Base-by-base conservation (phyloP, 2,329 filamentous ascomycete species). In the Ceratocystis colombiana region DNA sequence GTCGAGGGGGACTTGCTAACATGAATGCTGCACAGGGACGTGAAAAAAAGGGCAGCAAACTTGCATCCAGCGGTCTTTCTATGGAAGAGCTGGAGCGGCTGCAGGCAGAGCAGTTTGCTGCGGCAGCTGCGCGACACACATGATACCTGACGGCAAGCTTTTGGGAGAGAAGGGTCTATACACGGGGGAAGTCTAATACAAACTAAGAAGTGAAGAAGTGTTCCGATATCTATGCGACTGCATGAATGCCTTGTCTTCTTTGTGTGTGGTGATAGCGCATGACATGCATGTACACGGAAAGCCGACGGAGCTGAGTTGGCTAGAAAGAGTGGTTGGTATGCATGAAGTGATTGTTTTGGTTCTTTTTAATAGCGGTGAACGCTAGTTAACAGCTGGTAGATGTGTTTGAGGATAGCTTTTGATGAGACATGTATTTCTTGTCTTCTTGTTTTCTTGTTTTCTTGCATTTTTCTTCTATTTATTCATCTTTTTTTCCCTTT, bases 1-100 rank as follows among this genome's bases (percentile, higher is more conserved):
- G 33, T 8, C 8, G 37, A 30, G 5, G n/a, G 46, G 7, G 25
- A 48, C 45, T 50, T 68, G 20, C 22, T 61, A 46, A 62, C 61
- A 2, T 45, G 84, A 89, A 69, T 88, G 84, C 45, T 85, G 17
- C 1, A 68, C 73, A 96, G 90, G 90, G 88, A 37, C 88, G 93
- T 61, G 94, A 99, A 78, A 96, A 96, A 81, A 96, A 96, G 77
- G 88, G 92, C 70, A 96, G 92, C 76, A 97, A 97, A 78, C 91
- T 97, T 73, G 93, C 96, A 72, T 88, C 94, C 74, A 96, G 91
- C 74, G 93, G 93, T 65, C 82, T 97, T 78, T 89, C 89, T 0
- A 86, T 96, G 74, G 94, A 96, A 71, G 89, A 99, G 75, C 81
- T 99, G 62, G 84, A 94, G 67, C 83, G 87, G 62, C 84, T 96